Evolutionary conservation across 257 asterid species (phyloP).

Genomic region (Primulina eburnea): DNA sequence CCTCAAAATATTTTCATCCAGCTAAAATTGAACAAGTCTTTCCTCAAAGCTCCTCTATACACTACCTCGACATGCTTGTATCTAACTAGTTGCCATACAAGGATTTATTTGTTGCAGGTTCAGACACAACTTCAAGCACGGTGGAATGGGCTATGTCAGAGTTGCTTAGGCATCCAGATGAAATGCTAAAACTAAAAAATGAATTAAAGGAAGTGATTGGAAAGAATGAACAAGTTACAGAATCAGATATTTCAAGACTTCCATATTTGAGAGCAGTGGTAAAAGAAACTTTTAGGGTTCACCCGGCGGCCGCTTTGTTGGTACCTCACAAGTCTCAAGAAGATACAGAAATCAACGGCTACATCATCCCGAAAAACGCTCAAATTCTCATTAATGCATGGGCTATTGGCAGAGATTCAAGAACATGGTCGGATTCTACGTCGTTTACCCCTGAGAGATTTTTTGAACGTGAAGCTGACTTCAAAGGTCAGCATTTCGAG

Average conservation of each 20-base stretch:
- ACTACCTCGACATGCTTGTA: no score
- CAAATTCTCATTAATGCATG: conserved; percentile 23
- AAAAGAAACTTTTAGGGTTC: conserved; percentile 32
- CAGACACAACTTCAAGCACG: conserved; percentile 28
- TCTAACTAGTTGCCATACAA: neutral
- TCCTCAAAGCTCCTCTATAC: no score
- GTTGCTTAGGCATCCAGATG: conserved; percentile 22
- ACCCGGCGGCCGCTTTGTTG: conserved; percentile 14
- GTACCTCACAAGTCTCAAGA: conserved; percentile 16
- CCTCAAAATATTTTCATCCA: no score
- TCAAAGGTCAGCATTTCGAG: conserved; percentile 24
- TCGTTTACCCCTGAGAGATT: conserved; percentile 30
- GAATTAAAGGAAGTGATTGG: conserved; percentile 25
- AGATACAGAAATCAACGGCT: conserved; percentile 23
- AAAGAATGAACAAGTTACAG: conserved; percentile 15
- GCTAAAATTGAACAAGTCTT: no score
- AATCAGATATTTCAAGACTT: conserved; percentile 29
- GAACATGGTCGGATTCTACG: conserved; percentile 21
- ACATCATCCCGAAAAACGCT: conserved; percentile 11
- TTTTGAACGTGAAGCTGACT: conserved; percentile 10
- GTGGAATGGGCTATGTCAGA: conserved; percentile 42
- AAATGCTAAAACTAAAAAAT: conserved; percentile 3
- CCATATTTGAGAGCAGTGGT: conserved; percentile 27
- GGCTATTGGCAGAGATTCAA: conserved; percentile 29
- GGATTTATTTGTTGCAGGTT: conserved; percentile 29